Base-by-base conservation (phyloP, 192 early-diverging fungal genomes). In the Entophlyctis helioformis region DNA sequence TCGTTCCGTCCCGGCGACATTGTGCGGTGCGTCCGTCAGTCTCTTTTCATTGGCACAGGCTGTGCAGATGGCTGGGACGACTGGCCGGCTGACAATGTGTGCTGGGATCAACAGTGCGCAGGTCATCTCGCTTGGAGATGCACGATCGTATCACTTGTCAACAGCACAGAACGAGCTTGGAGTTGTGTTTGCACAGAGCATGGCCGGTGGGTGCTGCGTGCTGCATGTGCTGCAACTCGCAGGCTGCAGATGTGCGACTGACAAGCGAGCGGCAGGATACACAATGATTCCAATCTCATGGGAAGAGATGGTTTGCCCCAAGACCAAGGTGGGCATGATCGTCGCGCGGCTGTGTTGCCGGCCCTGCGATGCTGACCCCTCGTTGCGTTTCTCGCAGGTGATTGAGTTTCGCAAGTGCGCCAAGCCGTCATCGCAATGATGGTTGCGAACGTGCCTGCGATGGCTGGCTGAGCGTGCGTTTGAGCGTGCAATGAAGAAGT, bases 241-340 rank as follows among this genome's bases (percentile, higher is more conserved):
- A 34, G 15, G n/a, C 39, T 10, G 27, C 24, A 18, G 3, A 2
- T 19, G n/a, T 40, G 12, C 18, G 11, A n/a, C 45, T 51, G 13
- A 21, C 19, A 22, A 31, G 1, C 38, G 49, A 37, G 2, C 49
- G 35, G 60, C 63, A 36, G 72, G 65, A 11, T 58, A 72, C 41
- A 76, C 87, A 1, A 85, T 96, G 86, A 69, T 95, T 25, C 95
- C 95, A 3, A 76, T 95, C 27, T 91, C 88, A 33, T 98, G 95
- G 95, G 84, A 96, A 60, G 77, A 96, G 49, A 98, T 98, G 95
- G 80, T 95, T 40, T 94, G 92, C 55, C 84, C 95, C 15, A 86
- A 84, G 56, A 94, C 92, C 2, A 75, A 79, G 66, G 65, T 62
- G 49, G 25, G 36, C 36, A 32, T n/a, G 9, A 19, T 26, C 1